Conservation (phyloP, 768 basidiomycete genomes). For the Leucogyrophana mollusca region DNA sequence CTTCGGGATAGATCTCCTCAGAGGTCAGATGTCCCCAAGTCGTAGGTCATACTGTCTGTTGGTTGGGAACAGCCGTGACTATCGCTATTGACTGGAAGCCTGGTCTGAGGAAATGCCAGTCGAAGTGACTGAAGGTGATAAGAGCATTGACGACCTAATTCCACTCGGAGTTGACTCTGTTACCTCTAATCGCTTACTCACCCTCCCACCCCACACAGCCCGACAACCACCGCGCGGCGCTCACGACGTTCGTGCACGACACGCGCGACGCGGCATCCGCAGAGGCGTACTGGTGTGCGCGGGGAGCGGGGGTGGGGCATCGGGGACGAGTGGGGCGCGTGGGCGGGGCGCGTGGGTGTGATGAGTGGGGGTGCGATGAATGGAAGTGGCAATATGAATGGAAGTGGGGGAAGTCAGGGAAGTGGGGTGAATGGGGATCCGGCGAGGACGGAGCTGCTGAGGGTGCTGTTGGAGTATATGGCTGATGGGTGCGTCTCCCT, state of each 20-base stretch:
- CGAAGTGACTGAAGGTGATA: no score
- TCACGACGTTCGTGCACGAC: slow-evolving; percentile 65
- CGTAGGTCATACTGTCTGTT: no score
- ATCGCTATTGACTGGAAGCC: no score
- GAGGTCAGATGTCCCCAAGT: no score
- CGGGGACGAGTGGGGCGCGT: slow-evolving; percentile 50
- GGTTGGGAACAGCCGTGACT: no score
- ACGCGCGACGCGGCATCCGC: slow-evolving; percentile 76
- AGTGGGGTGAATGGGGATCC: slow-evolving; percentile 48
- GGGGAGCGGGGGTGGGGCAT: slow-evolving; percentile 46
- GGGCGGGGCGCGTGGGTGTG: slow-evolving; percentile 31
- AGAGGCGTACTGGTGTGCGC: slow-evolving; percentile 86
- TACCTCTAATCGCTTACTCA: no score
- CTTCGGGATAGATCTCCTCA: no score
- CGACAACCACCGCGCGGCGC: slow-evolving; percentile 58
- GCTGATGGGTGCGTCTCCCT: slow-evolving; percentile 49
- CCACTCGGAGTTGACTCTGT: no score
- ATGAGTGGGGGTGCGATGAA: slow-evolving; percentile 19
- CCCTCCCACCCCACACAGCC: slow-evolving; percentile 33
- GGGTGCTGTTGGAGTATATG: slow-evolving; percentile 79
- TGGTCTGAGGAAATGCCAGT: no score
- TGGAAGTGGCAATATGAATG: slow-evolving; percentile 28
- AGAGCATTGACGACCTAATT: no score
- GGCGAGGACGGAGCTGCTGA: slow-evolving; percentile 59
- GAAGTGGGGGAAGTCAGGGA: slow-evolving; percentile 48